Percentiles rank a stretch among this genome's conserved stretches.
These are phyloP conservation scores for Fusarium sp. DNA, from an alignment of 2,329 filamentous ascomycete genomes.

Conservation along the genomic window DNA sequence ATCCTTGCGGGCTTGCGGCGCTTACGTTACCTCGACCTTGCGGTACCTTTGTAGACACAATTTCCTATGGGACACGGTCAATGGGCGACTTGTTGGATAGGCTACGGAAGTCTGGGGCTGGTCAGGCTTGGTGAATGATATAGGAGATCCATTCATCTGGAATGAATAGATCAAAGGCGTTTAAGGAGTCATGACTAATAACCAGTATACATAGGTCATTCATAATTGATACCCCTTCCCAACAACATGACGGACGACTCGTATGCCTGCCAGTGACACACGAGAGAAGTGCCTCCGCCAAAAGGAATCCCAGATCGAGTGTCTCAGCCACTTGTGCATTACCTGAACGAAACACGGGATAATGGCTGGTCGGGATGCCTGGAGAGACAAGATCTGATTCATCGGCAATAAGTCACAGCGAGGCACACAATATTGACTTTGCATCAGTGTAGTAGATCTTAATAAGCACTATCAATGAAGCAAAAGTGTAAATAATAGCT, in stretches of 20 bases:
- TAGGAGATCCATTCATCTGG: neutral
- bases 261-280: neutral
- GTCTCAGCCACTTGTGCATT: neutral
- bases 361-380: neutral
- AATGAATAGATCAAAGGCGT: constrained; percentile 27
- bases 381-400: neutral
- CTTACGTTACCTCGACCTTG: neutral
- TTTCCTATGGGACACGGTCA: neutral
- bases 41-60: neutral
- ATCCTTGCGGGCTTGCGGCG: neutral
- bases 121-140: neutral
- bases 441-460: neutral
- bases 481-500: constrained; percentile 23
- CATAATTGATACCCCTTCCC: constrained; percentile 38
- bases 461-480: constrained; percentile 17
- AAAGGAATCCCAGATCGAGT: neutral
- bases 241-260: neutral
- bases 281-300: neutral
- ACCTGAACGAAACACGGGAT: neutral
- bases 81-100: neutral
- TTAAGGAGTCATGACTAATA: constrained; percentile 15
- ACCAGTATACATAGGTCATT: constrained; percentile 11
- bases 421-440: neutral
- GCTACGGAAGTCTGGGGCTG: neutral
- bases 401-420: neutral